phyloP scores from a whole-genome alignment of 2,329 filamentous ascomycete genomes.

The Fusarium praegraminearum region DNA sequence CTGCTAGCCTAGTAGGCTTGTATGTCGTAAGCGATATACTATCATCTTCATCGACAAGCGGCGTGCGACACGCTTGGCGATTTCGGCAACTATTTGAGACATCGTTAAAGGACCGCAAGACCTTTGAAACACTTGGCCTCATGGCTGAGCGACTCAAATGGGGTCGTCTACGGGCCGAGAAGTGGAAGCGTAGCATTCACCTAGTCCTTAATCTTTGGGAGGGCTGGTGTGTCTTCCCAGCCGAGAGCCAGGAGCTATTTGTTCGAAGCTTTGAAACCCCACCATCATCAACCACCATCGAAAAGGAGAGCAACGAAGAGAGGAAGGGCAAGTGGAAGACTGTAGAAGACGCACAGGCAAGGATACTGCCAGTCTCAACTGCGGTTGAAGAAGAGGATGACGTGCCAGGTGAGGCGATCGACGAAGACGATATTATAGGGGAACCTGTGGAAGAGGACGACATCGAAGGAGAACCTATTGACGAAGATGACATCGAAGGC shows the following conservation, averaged over 20 bases:
- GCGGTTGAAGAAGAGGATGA: slow-evolving; percentile 60
- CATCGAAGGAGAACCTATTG: slow-evolving; percentile 60
- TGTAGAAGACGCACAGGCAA: slow-evolving; percentile 54
- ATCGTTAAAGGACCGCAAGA: slow-evolving; percentile 73
- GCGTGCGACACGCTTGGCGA: slow-evolving; percentile 86
- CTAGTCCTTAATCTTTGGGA: slow-evolving; percentile 79
- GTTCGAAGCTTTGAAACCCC: slow-evolving; percentile 78
- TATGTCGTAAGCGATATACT: slow-evolving; percentile 84
- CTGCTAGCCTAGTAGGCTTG: slow-evolving; percentile 81
- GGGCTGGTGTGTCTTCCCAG: slow-evolving; percentile 78
- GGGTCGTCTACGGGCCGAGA: slow-evolving; percentile 85
- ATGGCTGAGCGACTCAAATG: slow-evolving; percentile 79
- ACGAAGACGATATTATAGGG: slow-evolving; percentile 59
- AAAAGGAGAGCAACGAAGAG: slow-evolving; percentile 45
- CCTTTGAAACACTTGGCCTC: slow-evolving; percentile 80
- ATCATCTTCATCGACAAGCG: slow-evolving; percentile 79
- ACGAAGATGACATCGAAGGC: slow-evolving; percentile 63
- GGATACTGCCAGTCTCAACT: slow-evolving; percentile 41
- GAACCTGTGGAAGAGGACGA: slow-evolving; percentile 62
- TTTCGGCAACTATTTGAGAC: slow-evolving; percentile 85
- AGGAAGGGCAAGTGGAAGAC: slow-evolving; percentile 63
- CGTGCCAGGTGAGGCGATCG: slow-evolving; percentile 60
- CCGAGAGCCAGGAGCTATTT: slow-evolving; percentile 78
- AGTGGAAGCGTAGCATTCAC: slow-evolving; percentile 83
- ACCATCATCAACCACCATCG: slow-evolving; percentile 57